Base-by-base conservation (phyloP, 2,329 filamentous ascomycete species). In the Colletotrichum brevisporum region DNA sequence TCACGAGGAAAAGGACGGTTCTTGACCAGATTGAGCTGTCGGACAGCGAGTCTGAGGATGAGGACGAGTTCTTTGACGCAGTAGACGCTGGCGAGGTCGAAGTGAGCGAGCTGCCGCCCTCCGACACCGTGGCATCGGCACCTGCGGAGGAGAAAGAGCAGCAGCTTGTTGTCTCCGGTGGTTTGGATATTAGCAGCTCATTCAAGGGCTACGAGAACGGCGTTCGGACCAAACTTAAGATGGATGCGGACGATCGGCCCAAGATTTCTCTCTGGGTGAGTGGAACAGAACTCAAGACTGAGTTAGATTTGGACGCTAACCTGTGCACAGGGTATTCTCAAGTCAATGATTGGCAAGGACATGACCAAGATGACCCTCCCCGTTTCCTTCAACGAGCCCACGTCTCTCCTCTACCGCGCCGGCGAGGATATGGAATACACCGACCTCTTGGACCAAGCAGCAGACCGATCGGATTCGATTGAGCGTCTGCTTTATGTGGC, bases 361-460 rank as follows among this genome's bases (percentile, higher is more conserved):
- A 98, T 99, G 96, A 98, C 96, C 45, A 98, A 97, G 84, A 99
- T 99, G 95, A 98, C 96, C 0, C 84, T 99, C 21, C 96, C 96
- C 0, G 96, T 99, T 2, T 97, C 96, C 0, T 98, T 99, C 85
- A 99, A 99, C 81, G 96, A 99, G 80, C 96, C 96, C 0, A 99
- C 96, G 0, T 98, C 96, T 6, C 85, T 99, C 13, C 87, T 99
- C 9, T 96, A 98, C 80, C 93, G 96, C 78, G 95, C 97, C 51
- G 94, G 94, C 5, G 96, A 99, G 82, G 96, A 99, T 77, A 95
- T 99, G 93, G 96, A 99, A 81, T 99, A 99, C 77, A 93, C 93
- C 0, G 94, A 98, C 74, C 89, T 99, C 6, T 86, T 99, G 39
- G 94, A 99, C 76, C 90, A 91, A 71, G 96, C 96, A 36, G 94